A percentile compares a stretch with the other conserved stretches of the same genome.
phyloP scores from a whole-genome alignment of 805 yeast species.

The Metschnikowia peoriensis region DNA sequence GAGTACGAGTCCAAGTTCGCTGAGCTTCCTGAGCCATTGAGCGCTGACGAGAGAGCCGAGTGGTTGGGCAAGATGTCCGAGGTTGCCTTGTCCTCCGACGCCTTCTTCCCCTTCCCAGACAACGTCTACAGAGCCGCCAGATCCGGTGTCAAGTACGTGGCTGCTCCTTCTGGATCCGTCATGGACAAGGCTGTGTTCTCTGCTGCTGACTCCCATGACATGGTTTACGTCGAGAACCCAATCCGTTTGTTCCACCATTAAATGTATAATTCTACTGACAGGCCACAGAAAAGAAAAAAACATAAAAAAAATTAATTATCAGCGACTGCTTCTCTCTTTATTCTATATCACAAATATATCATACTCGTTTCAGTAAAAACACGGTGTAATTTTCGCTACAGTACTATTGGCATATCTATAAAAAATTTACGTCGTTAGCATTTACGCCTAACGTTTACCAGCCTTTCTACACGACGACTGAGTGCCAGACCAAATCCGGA shows the following conservation, averaged over 20 bases:
- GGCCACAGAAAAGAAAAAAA: not conserved
- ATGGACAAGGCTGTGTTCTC: constrained; percentile 95
- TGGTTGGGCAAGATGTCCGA: constrained; percentile 79
- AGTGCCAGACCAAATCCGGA: too few relatives aligned
- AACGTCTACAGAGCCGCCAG: constrained; percentile 96
- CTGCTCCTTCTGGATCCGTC: constrained; percentile 97
- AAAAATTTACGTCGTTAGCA: too few relatives aligned
- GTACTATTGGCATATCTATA: too few relatives aligned
- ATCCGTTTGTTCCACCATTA: constrained; percentile 97
- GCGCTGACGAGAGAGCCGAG: constrained; percentile 77
- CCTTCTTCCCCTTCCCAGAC: constrained; percentile 99
- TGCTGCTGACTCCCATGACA: constrained; percentile 88
- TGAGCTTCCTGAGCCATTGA: constrained; percentile 78
- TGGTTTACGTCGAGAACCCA: constrained; percentile 95
- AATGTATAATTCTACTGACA: constrained; percentile 1
- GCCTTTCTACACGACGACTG: too few relatives aligned
- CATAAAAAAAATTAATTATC: not conserved
- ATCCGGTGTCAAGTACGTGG: constrained; percentile 93
- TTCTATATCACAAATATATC: too few relatives aligned
- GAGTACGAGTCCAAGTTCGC: constrained; percentile 91
- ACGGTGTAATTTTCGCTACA: too few relatives aligned
- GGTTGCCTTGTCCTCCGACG: constrained; percentile 94
- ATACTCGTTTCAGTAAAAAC: too few relatives aligned
- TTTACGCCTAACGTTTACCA: too few relatives aligned
- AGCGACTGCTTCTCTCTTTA: too few relatives aligned